Base-by-base conservation (phyloP, 805 yeast species). In the Pichia manshurica region DNA sequence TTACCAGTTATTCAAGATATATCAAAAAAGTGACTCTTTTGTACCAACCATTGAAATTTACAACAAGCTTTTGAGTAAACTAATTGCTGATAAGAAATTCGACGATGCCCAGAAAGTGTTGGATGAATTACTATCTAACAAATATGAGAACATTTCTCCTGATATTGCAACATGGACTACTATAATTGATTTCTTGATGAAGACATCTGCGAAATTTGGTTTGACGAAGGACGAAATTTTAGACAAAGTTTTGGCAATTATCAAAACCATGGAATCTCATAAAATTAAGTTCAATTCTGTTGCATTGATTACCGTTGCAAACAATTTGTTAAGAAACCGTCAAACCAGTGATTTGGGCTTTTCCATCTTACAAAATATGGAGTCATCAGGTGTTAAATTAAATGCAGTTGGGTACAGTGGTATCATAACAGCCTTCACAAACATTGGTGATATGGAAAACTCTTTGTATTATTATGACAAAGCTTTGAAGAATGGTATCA, bases 81-180 rank as follows among this genome's bases (percentile, higher is more conserved):
- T 76, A 46, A 65, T 75, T 17, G 64, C 67, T 33, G 49, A 46
- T 7, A 66, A 69, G 36, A 69, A 78, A 19, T 60, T 60, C 50
- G 70, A 67, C 28, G 68, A 69, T 41, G 82, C 82, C 4, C 67
- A 68, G n/a, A 69, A 67, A n/a, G 67, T 77, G 13, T 62, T 83
- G 37, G 66, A 71, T 31, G 66, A 67, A 49, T 74, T 81, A 78
- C 22, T 59, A 3, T 22, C 49, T 3, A 23, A 39, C 6, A 41
- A 50, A 6, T 60, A 60, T 29, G 49, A 66, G 22, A 59, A 65
- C 3, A 61, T 82, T 21, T 56, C 68, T 33, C 83, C 84, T 23
- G 86, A 81, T 59, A 69, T 79, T 40, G 79, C 79, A 16, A 82
- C 90, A 2, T 78, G 78, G 63, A 75, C 89, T 3, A 73, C 76